Evolutionary conservation across 768 basidiomycete species (phyloP), one percentile per base, ranked within the genome.

Genomic region (Termitomyces bulborhizus): DNA sequence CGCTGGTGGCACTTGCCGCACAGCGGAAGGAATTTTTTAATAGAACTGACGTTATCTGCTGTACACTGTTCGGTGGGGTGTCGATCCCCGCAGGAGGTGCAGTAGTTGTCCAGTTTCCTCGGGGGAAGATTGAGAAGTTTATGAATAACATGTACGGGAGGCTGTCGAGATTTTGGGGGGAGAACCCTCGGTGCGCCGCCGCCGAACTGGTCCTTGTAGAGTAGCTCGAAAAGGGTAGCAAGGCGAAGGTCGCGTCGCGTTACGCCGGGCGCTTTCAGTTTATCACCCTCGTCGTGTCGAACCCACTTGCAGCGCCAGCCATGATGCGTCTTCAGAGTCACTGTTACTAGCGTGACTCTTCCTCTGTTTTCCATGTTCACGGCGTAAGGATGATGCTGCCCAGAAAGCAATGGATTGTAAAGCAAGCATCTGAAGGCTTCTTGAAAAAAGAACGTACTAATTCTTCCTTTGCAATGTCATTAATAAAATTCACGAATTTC

Each of bases 161-260:
- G 43, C 6, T 46, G 57, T 12, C 24, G 18, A 24, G 2, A 16
- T n/a, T 11, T 24, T 27, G 53, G 45, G 41, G 42, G 49, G 29
- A 53, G 47, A 6, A 34, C 37, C 7, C 26, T 29, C 1, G 53
- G 48, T 5, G 18, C n/a, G 15, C 37, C 42, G 21, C 52, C 55
- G 9, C 29, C 44, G 43, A 44, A 58, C 4, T 45, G 7, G 9
- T 47, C 15, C 0, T 15, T 18, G 50, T 57, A 63, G 7, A 62
- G 51, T 0, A 26, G 55, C 58, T 84, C 79, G n/a, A 77, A 59
- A 12, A 67, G 65, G 7, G 66, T 64, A 7, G 80, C 82, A 34
- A 82, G 65, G 45, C 81, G 77, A 32, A 81, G 53, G 57, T 84
- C 83, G 31, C 77, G 77, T 5, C 67, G 62, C 0, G 82, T 82